Percentiles rank a stretch among this genome's conserved stretches.
Evolutionary conservation across 2,329 filamentous ascomycete genomes (phyloP).

Genomic region (Neoscytalidium dimidiatum): DNA sequence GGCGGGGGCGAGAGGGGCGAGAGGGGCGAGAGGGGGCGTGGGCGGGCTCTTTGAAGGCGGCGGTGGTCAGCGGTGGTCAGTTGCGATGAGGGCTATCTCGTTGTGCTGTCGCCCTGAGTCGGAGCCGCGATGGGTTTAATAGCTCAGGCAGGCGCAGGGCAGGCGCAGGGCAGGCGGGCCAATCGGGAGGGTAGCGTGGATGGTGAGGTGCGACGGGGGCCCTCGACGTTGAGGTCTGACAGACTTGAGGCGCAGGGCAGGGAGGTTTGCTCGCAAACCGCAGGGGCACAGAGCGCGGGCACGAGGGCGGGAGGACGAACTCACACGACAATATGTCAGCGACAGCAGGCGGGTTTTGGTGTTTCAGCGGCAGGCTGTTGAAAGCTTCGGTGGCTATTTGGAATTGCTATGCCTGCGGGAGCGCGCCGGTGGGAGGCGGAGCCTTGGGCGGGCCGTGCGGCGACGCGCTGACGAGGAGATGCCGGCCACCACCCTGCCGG

Average conservation of each 20-base stretch:
- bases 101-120: not conserved
- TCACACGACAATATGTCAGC: constrained; percentile 15
- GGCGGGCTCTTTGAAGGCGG: not conserved
- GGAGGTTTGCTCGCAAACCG: not conserved
- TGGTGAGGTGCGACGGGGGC: not conserved
- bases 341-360: constrained; percentile 12
- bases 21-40: no score
- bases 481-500: not conserved
- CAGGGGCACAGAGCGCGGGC: not conserved
- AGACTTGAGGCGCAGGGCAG: constrained; percentile 17
- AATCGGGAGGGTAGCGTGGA: constrained; percentile 14
- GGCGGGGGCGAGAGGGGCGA: not conserved
- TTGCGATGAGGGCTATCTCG: not conserved
- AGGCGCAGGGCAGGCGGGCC: constrained; percentile 1
- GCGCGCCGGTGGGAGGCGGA: constrained; percentile 6
- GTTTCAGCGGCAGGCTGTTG: constrained; percentile 11
- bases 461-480: not conserved
- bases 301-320: not conserved
- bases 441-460: constrained; percentile 7
- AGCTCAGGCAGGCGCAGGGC: constrained; percentile 2
- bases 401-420: constrained; percentile 13
- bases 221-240: constrained; percentile 14
- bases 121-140: constrained; percentile 16
- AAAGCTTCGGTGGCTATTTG: constrained; percentile 12
- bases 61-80: not conserved